Evolutionary conservation across 2,329 filamentous ascomycete species (phyloP).

Genomic region (Colletotrichum sp.): DNA sequence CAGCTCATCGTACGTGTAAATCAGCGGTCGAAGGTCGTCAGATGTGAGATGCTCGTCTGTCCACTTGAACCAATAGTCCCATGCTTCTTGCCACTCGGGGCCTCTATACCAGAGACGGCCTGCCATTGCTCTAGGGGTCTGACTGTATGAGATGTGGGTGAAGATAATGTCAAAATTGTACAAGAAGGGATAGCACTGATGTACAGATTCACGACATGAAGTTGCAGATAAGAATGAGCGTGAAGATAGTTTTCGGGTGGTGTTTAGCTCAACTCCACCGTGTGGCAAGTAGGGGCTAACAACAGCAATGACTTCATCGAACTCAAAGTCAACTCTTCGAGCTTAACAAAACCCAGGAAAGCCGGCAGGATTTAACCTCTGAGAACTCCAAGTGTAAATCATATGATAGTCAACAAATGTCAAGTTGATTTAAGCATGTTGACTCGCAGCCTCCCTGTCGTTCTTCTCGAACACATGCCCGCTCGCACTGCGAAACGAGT

Average conservation of each 20-base stretch:
- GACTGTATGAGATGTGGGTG: neutral
- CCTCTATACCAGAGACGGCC: constrained; percentile 14
- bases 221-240: neutral
- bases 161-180: neutral
- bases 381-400: neutral
- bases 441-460: neutral
- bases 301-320: constrained; percentile 9
- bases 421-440: neutral
- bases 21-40: constrained; percentile 64
- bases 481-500: neutral
- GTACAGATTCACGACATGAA: neutral
- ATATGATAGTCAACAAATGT: neutral
- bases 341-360: neutral
- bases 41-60: constrained; percentile 66
- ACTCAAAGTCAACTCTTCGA: neutral
- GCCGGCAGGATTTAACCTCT: neutral
- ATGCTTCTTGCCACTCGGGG: constrained; percentile 37
- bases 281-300: neutral
- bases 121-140: neutral
- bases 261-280: neutral
- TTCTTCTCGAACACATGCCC: neutral
- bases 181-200: neutral
- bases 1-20: constrained; percentile 71
- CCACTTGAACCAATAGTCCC: constrained; percentile 74
- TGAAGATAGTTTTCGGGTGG: neutral